Evolutionary conservation across 192 early-diverging fungal genomes (phyloP).

Genomic region (Coemansia interrupta): DNA sequence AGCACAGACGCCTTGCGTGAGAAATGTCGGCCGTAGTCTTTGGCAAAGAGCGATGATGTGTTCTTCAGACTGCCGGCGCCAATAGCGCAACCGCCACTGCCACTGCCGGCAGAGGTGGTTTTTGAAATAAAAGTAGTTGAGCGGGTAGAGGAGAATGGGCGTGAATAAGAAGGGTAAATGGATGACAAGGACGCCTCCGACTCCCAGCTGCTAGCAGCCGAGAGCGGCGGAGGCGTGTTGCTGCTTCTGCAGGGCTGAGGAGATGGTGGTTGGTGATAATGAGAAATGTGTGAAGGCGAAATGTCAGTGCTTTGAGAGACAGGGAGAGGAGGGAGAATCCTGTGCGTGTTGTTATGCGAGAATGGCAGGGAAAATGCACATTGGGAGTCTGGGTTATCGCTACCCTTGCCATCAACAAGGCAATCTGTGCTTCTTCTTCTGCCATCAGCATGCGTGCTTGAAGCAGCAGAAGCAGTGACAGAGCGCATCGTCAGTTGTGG

Average conservation of each 20-base stretch:
- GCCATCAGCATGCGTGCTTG: not conserved
- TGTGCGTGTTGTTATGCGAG: not conserved
- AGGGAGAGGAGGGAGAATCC: slow-evolving; percentile 10
- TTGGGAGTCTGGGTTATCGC: not conserved
- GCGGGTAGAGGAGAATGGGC: slow-evolving; percentile 44
- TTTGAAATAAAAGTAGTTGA: slow-evolving; percentile 22
- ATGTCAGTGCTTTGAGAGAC: slow-evolving; percentile 13
- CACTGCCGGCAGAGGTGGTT: not conserved
- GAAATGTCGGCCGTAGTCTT: slow-evolving; percentile 19
- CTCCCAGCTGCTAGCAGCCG: slow-evolving; percentile 35
- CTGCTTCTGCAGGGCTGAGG: not conserved
- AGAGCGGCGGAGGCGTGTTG: slow-evolving; percentile 35
- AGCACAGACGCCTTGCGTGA: slow-evolving; percentile 26
- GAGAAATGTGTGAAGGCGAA: slow-evolving; percentile 1
- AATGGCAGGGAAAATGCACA: slow-evolving; percentile 6
- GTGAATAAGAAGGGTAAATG: slow-evolving; percentile 28
- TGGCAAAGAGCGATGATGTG: slow-evolving; percentile 9
- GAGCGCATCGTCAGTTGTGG: slow-evolving; percentile 1
- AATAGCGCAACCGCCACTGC: not conserved
- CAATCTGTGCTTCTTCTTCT: not conserved
- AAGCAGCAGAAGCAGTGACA: not conserved
- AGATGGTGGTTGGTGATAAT: not conserved
- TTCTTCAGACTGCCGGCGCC: slow-evolving; percentile 10
- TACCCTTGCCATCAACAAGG: no score
- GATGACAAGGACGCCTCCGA: slow-evolving; percentile 28